A percentile compares a stretch with the other conserved stretches of the same genome.
Conservation (phyloP, 129 eudicot species). For the Calendula officinalis region DNA sequence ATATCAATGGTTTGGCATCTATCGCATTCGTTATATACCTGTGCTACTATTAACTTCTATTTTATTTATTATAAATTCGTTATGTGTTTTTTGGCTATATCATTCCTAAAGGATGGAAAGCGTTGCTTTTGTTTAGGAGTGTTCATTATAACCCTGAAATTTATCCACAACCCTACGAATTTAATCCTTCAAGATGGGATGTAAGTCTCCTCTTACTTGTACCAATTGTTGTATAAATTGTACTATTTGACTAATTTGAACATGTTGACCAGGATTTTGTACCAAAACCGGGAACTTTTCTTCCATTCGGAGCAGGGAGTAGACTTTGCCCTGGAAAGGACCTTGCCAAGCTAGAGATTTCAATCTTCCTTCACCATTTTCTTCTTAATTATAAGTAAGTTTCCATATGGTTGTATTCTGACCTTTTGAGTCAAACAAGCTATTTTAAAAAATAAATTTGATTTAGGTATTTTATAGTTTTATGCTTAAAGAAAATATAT, state of each 20-base stretch:
- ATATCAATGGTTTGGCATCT: constrained; percentile 46
- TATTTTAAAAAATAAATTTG: too few species aligned
- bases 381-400: constrained; percentile 45
- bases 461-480: too few species aligned
- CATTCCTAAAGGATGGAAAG: constrained; percentile 19
- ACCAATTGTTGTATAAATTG: constrained; percentile 9
- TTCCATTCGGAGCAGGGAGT: constrained; percentile 86
- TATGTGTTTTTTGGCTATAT: constrained; percentile 49
- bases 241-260: constrained; percentile 11
- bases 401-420: background rate
- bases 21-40: background rate
- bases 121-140: constrained; percentile 66
- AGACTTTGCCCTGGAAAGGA: constrained; percentile 93
- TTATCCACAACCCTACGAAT: constrained; percentile 54
- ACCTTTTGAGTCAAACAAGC: background rate
- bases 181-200: constrained; percentile 82
- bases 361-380: constrained; percentile 51
- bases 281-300: constrained; percentile 69
- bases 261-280: constrained; percentile 39
- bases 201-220: constrained; percentile 43
- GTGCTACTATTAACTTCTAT: background rate
- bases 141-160: constrained; percentile 57
- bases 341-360: constrained; percentile 81
- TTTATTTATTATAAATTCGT: background rate
- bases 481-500: too few species aligned